Evolutionary conservation across 2,329 filamentous ascomycete genomes (phyloP), one percentile per base, ranked within the genome.

Genomic region (Clonostachys rhizophaga): DNA sequence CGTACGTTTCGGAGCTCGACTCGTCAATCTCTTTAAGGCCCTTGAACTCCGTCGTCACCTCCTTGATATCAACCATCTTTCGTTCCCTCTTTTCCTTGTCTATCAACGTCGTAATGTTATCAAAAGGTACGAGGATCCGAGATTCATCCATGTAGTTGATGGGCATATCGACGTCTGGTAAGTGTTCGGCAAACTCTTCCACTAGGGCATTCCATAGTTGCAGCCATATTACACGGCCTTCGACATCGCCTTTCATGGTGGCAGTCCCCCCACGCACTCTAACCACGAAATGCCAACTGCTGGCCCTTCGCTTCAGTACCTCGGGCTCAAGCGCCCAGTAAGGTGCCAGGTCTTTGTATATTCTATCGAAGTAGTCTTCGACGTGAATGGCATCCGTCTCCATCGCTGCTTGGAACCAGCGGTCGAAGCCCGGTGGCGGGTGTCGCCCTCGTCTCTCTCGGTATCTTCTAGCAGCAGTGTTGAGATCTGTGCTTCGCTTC

Each of bases 121-220:
- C 73, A 64, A 74, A 81, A 10, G 79, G 73, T 4, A 83, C 78
- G 33, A 85, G 64, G n/a, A 87, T 60, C 18, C 83, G 71, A 30
- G 82, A 75, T 58, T 86, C 80, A 58, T 86, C 82, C 64, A 83
- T 72, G 45, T 74, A 70, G 57, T 86, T 86, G 65, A 86, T 79
- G 11, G 81, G 76, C 68, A 86, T 83, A 58, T 86, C 81, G 59
- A 86, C 76, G 51, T 86, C 81, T 5, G 82, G 83, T 18, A 86
- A 59, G 44, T 73, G 65, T 13, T 70, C 58, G 24, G 76, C 72
- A 35, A 83, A 78, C 48, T 76, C 74, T 3, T 58, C 54, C 18
- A 84, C 71, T 12, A 81, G 64, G 5, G 62, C 57, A 2, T 71
- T 69, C 75, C 75, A 79, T 18, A 70, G 61, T 55, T 72, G 57